Evolutionary conservation across 2,329 filamentous ascomycete species (phyloP).

Genomic region (Ophiostoma quercus): DNA sequence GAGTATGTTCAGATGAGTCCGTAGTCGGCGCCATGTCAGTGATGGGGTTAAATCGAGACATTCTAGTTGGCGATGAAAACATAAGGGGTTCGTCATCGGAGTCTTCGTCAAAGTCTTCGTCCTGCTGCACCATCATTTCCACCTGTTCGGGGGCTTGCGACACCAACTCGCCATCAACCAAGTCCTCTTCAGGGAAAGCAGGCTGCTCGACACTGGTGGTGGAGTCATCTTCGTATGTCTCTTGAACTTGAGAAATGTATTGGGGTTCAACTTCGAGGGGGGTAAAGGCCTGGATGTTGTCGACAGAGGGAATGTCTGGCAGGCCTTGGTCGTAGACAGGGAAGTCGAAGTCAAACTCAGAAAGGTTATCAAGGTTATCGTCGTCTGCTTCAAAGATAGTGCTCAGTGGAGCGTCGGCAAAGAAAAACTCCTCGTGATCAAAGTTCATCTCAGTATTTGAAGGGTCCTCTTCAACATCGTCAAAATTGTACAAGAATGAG

Average conservation of each 20-base stretch:
- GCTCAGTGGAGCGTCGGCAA: neutral
- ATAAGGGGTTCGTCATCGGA: neutral
- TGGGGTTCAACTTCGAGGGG: neutral
- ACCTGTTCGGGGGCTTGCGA: neutral
- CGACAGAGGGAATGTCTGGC: neutral
- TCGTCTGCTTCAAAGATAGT: constrained; percentile 13
- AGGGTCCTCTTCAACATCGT: neutral
- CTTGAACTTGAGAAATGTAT: neutral
- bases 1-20: constrained; percentile 16
- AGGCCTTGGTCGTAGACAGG: constrained; percentile 14
- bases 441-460: neutral
- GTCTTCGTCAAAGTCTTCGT: neutral
- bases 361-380: neutral
- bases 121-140: neutral
- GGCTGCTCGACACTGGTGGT: neutral
- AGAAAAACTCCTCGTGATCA: neutral
- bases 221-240: neutral
- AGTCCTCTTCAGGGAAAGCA: neutral
- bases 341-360: constrained; percentile 15
- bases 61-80: constrained; percentile 5
- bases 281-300: neutral
- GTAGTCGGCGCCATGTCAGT: neutral
- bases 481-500: neutral
- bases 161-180: neutral
- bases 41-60: neutral